Conservation (phyloP, 495 filamentous ascomycete genomes). For the Penicillium mononematosum region DNA sequence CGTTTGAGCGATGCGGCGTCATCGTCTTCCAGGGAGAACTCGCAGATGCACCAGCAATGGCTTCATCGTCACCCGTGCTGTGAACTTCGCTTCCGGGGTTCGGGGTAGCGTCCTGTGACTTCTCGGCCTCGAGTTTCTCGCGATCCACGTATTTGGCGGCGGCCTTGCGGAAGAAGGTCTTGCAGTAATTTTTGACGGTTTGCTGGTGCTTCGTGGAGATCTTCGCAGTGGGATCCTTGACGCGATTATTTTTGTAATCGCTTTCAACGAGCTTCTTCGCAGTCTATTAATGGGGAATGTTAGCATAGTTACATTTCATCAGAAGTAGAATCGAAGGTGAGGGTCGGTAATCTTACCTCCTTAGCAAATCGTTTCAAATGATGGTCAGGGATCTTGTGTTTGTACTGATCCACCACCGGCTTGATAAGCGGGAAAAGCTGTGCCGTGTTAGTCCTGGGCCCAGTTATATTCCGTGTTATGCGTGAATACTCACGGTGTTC, state of each 20-base stretch:
- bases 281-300: slow-evolving; percentile 37
- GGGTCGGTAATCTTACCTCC: slow-evolving; percentile 55
- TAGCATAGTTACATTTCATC: slow-evolving; percentile 8
- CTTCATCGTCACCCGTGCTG: slow-evolving; percentile 54
- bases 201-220: slow-evolving; percentile 76
- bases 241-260: slow-evolving; percentile 83
- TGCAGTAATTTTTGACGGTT: slow-evolving; percentile 77
- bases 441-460: slow-evolving; percentile 16
- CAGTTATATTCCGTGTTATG: not conserved
- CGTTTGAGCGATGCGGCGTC: slow-evolving; percentile 27
- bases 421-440: slow-evolving; percentile 83
- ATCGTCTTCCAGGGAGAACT: slow-evolving; percentile 30
- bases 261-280: slow-evolving; percentile 84
- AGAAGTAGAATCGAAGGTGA: not conserved
- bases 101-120: slow-evolving; percentile 26
- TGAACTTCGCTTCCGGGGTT: slow-evolving; percentile 38
- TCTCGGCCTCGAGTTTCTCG: slow-evolving; percentile 63
- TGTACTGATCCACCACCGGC: slow-evolving; percentile 80
- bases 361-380: slow-evolving; percentile 85
- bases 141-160: slow-evolving; percentile 68
- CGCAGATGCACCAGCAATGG: slow-evolving; percentile 15
- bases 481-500: slow-evolving; percentile 65
- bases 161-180: slow-evolving; percentile 82
- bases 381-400: slow-evolving; percentile 77
- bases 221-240: slow-evolving; percentile 70